Evolutionary conservation across 768 basidiomycete genomes (phyloP).

Genomic region (Aureoboletus auriporus): DNA sequence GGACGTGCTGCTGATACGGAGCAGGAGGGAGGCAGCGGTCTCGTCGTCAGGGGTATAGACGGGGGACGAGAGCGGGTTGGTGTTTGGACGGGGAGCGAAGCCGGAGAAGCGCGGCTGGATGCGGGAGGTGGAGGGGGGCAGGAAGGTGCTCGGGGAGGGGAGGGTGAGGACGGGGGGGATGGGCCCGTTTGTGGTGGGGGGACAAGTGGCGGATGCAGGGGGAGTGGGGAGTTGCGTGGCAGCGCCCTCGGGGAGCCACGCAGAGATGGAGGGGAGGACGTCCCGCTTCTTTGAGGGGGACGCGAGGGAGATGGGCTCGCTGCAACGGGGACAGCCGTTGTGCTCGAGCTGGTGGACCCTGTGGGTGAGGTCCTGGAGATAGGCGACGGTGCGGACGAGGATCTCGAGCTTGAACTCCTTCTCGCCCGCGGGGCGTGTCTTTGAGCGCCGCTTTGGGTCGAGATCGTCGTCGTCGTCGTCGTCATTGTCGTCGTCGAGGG

Average conservation of each 20-base stretch:
- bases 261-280: constrained; percentile 59
- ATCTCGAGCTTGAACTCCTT: constrained; percentile 94
- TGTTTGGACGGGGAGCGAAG: constrained; percentile 15
- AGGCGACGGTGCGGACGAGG: constrained; percentile 75
- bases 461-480: constrained; percentile 31
- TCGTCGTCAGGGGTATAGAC: constrained; percentile 56
- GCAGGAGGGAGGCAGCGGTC: constrained; percentile 59
- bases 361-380: constrained; percentile 65
- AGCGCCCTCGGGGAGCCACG: constrained; percentile 48
- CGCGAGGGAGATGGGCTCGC: constrained; percentile 13
- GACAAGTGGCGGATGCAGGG: constrained; percentile 51
- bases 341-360: constrained; percentile 47
- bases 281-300: too few species aligned
- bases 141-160: constrained; percentile 27
- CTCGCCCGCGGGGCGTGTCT: constrained; percentile 45
- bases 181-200: constrained; percentile 33
- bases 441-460: constrained; percentile 24
- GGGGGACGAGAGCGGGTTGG: constrained; percentile 22
- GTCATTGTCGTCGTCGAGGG: constrained; percentile 24
- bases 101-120: constrained; percentile 23
- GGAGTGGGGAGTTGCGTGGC: constrained; percentile 47
- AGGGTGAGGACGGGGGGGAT: constrained; percentile 42
- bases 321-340: constrained; percentile 21
- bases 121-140: constrained; percentile 7
- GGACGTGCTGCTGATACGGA: constrained; percentile 50